Evolutionary conservation across 2,329 filamentous ascomycete genomes (phyloP).

Genomic region (Neoscytalidium dimidiatum): DNA sequence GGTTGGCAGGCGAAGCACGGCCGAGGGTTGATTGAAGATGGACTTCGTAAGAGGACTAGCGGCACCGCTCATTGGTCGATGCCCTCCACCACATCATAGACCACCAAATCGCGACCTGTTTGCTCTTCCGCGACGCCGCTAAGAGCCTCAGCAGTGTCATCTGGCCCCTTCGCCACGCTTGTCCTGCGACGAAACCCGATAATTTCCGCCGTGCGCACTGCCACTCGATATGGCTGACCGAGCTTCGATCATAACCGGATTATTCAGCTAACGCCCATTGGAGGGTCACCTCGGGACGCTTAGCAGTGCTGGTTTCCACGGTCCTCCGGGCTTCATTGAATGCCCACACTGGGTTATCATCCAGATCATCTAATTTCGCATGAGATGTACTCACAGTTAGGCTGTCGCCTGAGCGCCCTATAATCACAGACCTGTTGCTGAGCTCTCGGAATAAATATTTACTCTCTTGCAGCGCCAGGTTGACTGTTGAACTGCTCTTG

Average conservation of each 20-base stretch:
- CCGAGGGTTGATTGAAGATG: constrained; percentile 12
- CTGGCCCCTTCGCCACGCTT: not conserved
- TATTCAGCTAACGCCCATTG: constrained; percentile 13
- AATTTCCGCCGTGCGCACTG: not conserved
- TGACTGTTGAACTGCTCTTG: too few species aligned
- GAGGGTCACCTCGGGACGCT: not conserved
- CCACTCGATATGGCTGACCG: not conserved
- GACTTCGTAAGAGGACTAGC: constrained; percentile 22
- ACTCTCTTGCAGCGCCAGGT: too few species aligned
- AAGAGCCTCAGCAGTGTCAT: not conserved
- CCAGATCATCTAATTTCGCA: too few species aligned
- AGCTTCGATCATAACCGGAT: not conserved
- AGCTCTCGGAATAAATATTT: too few species aligned
- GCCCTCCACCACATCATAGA: constrained; percentile 21
- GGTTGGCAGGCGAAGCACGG: constrained; percentile 13
- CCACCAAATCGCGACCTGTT: not conserved
- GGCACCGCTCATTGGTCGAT: constrained; percentile 25
- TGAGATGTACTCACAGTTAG: too few species aligned
- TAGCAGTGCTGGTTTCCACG: not conserved
- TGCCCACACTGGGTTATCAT: not conserved
- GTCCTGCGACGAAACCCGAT: not conserved
- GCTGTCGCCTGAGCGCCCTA: too few species aligned
- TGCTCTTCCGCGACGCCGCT: not conserved
- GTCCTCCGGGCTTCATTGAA: not conserved
- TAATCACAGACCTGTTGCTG: too few species aligned